Evolutionary conservation across 2,329 filamentous ascomycete species (phyloP), one percentile per base, ranked within the genome.

Genomic region (Fusarium lyarnte): DNA sequence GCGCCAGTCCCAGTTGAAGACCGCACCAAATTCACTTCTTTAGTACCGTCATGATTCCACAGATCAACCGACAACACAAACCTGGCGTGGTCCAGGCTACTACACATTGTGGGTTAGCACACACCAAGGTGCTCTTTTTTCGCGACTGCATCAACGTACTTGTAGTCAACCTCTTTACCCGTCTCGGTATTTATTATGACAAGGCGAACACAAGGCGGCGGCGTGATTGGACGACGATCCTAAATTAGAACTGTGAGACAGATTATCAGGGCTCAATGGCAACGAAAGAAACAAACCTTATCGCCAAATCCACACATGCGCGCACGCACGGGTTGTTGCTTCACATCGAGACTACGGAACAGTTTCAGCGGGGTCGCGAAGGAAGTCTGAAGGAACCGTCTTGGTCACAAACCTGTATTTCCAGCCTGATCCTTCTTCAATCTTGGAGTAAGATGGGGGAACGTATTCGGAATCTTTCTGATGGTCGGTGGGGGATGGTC

Each of bases 261-360:
- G 23, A 33, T 33, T 29, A 23, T n/a, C 43, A 14, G 38, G n/a
- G 25, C 21, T 25, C 41, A 51, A 45, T 21, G 16, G 46, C 31
- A 23, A 33, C 14, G n/a, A 51, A 35, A 53, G 25, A 65, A 63
- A 76, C 84, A 63, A 84, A 96, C 94, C 88, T 98, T 99, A 85
- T 99, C 96, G 70, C 96, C 96, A 84, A 98, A 99, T 12, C 96
- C 96, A 84, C 96, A 99, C 96, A 98, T 98, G 69, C 96, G 93
- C 74, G 96, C 96, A 77, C 96, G 91, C 77, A 94, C 88, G 55
- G 96, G 96, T 82, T 98, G 94, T 84, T 99, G 96, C 74, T 93
- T 91, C 67, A 98, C 94, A 74, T 91, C 86, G 55, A 97, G 87
- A 69, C 91, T 92, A 73, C 61, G 36, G 39, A 39, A 21, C 17